Evolutionary conservation across 305 asterid species (phyloP).

Genomic region (Ilex paraguariensis): DNA sequence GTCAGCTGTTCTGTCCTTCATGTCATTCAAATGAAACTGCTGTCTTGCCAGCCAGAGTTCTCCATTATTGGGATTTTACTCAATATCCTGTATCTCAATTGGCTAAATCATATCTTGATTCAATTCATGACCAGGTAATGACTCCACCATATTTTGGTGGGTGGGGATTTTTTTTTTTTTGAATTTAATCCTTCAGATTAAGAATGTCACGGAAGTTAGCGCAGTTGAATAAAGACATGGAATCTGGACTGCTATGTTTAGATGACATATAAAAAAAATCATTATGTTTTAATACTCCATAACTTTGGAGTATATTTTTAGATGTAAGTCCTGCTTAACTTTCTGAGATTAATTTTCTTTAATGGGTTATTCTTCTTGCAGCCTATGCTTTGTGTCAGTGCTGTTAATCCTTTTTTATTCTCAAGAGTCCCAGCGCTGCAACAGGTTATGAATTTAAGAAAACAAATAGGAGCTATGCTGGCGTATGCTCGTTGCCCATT

Average conservation of each 20-base stretch:
- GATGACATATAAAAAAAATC: too few species aligned
- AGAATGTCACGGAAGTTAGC: background rate
- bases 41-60: constrained; percentile 83
- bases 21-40: constrained; percentile 87
- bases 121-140: constrained; percentile 78
- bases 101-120: constrained; percentile 87
- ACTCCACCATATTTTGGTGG: background rate
- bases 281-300: too few species aligned
- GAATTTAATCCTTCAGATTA: too few species aligned
- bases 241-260: too few species aligned
- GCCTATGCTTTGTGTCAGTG: constrained; percentile 99
- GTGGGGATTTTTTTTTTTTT: too few species aligned
- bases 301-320: too few species aligned
- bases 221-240: too few species aligned
- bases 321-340: background rate
- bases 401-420: constrained; percentile 81
- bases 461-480: constrained; percentile 63
- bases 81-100: constrained; percentile 79
- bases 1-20: constrained; percentile 80
- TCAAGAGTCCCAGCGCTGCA: constrained; percentile 84
- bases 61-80: constrained; percentile 89
- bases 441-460: constrained; percentile 81
- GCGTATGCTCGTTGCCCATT: constrained; percentile 85
- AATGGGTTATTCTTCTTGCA: constrained; percentile 37
- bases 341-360: constrained; percentile 1